Evolutionary conservation across 2,329 filamentous ascomycete species (phyloP), one percentile per base, ranked within the genome.

Genomic region (Apiospora hydei): DNA sequence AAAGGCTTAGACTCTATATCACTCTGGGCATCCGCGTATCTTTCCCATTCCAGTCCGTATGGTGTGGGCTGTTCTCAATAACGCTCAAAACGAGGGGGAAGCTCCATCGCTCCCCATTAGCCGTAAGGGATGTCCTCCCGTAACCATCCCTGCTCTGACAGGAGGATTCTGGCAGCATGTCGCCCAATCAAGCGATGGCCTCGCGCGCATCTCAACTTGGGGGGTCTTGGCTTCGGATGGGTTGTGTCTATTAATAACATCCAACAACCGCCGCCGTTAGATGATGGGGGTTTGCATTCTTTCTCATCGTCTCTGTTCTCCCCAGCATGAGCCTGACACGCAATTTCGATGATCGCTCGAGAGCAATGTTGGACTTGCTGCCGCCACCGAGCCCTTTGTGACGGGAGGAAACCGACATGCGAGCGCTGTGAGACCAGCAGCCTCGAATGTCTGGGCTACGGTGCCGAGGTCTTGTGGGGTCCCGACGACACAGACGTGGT

Each of bases 331-430:
- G 51, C 66, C 41, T 66, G 49, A 64, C 67, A 43, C 41, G 69
- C 57, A 57, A 18, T 66, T 66, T 64, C 72, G 53, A 73, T 73
- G 72, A 34, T 18, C 38, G 46, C 70, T 41, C 66, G 69, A 72
- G 66, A 26, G 41, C 71, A 71, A 71, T 73, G 70, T 67, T 71
- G 72, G 72, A 70, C 67, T 38, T 73, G 70, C 67, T 64, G 67
- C 53, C 44, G 70, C 64, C 43, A 46, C 69, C 43, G 44, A 70
- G 53, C 61, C 46, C 69, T 24, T 70, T 73, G 72, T 71, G 72
- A 73, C 49, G 72, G 72, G 46, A 46, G 41, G 44, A 34, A 51
- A 26, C 72, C 72, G 46, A 38, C 57, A 8, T 73, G 72, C 53
- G 57, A n/a, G 24, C 51, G 51, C 7, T 73, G 72, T 3, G 43